phyloP scores from a whole-genome alignment of 192 early-diverging fungal species.

The Umbelopsis isabellina region DNA sequence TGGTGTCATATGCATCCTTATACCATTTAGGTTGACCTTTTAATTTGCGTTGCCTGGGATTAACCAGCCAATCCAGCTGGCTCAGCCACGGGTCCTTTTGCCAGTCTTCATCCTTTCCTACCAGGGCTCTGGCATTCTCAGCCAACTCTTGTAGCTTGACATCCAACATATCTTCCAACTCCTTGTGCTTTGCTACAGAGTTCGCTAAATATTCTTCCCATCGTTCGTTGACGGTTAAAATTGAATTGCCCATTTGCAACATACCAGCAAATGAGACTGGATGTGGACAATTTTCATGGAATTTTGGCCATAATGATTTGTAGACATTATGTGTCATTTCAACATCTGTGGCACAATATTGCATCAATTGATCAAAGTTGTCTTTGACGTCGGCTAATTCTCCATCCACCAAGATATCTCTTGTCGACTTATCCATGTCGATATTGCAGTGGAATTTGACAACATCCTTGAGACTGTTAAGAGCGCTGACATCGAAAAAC shows the following conservation, averaged over 20 bases:
- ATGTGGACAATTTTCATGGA: conserved; percentile 84
- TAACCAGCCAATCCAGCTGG: conserved; percentile 75
- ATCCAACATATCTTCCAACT: conserved; percentile 55
- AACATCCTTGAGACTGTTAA: conserved; percentile 81
- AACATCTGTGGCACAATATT: conserved; percentile 92
- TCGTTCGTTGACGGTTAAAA: conserved; percentile 76
- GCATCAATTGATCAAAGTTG: conserved; percentile 68
- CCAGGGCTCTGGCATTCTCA: conserved; percentile 30
- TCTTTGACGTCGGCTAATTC: conserved; percentile 61
- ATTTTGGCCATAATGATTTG: conserved; percentile 68
- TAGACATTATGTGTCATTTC: conserved; percentile 75
- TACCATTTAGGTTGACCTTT: conserved; percentile 81
- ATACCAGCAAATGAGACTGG: conserved; percentile 93
- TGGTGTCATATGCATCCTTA: conserved; percentile 72
- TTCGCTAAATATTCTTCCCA: conserved; percentile 77
- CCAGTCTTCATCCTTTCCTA: conserved; percentile 36
- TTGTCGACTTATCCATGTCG: conserved; percentile 67
- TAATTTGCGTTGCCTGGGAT: conserved; percentile 48
- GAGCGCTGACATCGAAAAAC: conserved; percentile 62
- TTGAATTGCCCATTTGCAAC: conserved; percentile 84
- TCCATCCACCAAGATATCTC: conserved; percentile 61
- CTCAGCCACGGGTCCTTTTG: conserved; percentile 79
- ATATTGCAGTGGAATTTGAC: conserved; percentile 77
- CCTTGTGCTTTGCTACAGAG: conserved; percentile 57
- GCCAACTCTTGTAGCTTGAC: conserved; percentile 52